phyloP scores from a whole-genome alignment of 192 early-diverging fungal genomes.

The Gonapodya sp. region DNA sequence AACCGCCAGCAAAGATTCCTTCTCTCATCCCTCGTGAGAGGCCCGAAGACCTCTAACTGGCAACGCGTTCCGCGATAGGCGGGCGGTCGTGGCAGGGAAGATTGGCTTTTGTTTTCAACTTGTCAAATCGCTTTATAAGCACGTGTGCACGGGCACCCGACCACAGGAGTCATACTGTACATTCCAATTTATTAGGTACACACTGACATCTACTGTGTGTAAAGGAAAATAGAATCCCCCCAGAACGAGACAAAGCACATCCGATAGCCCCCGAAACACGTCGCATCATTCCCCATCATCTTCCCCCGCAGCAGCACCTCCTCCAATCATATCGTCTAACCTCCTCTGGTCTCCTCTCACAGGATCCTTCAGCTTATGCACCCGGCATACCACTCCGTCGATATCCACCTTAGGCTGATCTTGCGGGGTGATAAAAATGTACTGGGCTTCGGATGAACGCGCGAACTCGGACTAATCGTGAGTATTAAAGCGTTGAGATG shows the following conservation, averaged over 20 bases:
- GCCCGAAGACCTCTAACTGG: background rate
- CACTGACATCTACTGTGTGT: no score
- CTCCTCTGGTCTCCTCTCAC: background rate
- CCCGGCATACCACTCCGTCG: background rate
- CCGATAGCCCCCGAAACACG: no score
- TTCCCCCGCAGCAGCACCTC: background rate
- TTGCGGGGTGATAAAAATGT: conserved; percentile 94
- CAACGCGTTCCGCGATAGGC: background rate
- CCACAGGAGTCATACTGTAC: background rate
- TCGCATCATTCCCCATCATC: background rate
- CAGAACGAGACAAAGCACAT: no score
- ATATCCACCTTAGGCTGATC: conserved; percentile 57
- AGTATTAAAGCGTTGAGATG: background rate
- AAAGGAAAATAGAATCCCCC: no score
- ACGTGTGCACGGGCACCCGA: background rate
- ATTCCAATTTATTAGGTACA: no score
- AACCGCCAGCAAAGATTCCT: background rate
- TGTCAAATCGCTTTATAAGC: background rate
- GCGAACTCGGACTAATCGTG: conserved; percentile 59
- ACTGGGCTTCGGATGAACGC: conserved; percentile 63
- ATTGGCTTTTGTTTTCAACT: background rate
- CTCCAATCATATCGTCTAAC: background rate
- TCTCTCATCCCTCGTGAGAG: background rate
- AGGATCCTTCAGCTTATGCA: background rate
- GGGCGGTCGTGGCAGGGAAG: background rate